These are phyloP conservation scores for Aspergillus intermedius DNA, from an alignment of 2,329 filamentous ascomycete species.

Conservation along the genomic window DNA sequence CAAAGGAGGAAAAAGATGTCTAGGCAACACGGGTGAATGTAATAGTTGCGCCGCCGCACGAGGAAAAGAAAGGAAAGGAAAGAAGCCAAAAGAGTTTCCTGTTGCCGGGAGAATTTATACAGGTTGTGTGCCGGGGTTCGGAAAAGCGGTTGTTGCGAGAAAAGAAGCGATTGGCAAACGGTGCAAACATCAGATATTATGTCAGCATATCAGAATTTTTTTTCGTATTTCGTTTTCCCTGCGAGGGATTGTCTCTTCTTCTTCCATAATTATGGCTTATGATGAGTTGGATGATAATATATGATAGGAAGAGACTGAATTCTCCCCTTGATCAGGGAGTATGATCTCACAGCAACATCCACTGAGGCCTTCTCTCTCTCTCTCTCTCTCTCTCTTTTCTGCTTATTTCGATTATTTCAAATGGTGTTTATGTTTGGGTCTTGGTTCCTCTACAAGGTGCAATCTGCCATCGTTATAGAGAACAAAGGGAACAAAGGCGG, in stretches of 20 bases:
- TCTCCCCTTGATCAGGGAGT: slow-evolving; percentile 19
- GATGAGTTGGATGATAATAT: slow-evolving; percentile 37
- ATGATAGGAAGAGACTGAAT: slow-evolving; percentile 47
- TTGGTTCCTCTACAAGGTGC: neutral
- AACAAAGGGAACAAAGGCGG: no score
- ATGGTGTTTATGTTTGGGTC: neutral
- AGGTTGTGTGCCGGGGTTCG: slow-evolving; percentile 8
- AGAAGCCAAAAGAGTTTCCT: slow-evolving; percentile 16
- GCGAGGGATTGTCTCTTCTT: slow-evolving; percentile 15
- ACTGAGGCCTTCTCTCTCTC: slow-evolving; percentile 31
- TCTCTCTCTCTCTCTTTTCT: slow-evolving; percentile 6
- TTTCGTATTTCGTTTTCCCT: slow-evolving; percentile 5
- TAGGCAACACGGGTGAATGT: slow-evolving; percentile 75
- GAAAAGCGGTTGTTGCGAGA: slow-evolving; percentile 10
- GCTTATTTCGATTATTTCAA: slow-evolving; percentile 4
- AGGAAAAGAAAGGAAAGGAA: slow-evolving; percentile 56
- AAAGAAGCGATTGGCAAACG: neutral
- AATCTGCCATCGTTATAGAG: neutral
- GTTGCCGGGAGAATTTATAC: slow-evolving; percentile 17
- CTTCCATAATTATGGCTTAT: slow-evolving; percentile 29
- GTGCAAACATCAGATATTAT: neutral
- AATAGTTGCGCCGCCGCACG: slow-evolving; percentile 71
- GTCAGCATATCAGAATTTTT: slow-evolving; percentile 4
- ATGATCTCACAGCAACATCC: slow-evolving; percentile 38
- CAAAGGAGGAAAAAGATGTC: slow-evolving; percentile 42